These are phyloP conservation scores for Eutrema heterophyllum DNA, from an alignment of 345 rosid species.

Conservation along the genomic window DNA sequence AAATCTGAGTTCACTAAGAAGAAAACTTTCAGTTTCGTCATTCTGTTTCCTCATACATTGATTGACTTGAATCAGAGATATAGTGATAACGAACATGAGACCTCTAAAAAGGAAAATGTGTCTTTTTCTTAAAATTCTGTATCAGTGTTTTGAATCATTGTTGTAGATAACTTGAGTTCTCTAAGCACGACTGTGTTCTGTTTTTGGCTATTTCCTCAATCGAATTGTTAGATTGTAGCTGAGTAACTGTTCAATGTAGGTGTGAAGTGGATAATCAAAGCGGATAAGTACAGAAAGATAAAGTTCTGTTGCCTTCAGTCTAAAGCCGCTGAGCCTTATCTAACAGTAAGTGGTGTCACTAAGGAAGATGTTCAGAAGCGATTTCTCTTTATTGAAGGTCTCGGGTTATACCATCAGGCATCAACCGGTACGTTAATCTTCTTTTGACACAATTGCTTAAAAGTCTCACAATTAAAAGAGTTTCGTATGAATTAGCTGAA, in stretches of 20 bases:
- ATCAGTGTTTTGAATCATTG: neutral
- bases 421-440: slow-evolving; percentile 62
- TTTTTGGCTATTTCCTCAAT: neutral
- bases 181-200: neutral
- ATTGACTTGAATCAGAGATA: neutral
- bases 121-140: too few relatives aligned
- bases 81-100: neutral
- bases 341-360: slow-evolving; percentile 64
- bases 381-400: slow-evolving; percentile 85
- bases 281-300: slow-evolving; percentile 76
- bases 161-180: neutral
- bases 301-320: slow-evolving; percentile 95
- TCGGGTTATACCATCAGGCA: slow-evolving; percentile 65
- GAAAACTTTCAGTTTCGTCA: neutral
- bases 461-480: neutral
- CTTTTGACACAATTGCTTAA: neutral
- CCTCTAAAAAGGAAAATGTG: neutral
- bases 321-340: slow-evolving; percentile 77
- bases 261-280: slow-evolving; percentile 86
- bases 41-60: neutral
- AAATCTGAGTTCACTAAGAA: neutral
- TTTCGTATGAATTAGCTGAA: neutral
- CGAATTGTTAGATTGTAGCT: neutral
- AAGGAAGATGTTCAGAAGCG: slow-evolving; percentile 69
- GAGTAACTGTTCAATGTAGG: slow-evolving; percentile 31